Conservation (phyloP, 768 basidiomycete species). For the Zangia roseola region DNA sequence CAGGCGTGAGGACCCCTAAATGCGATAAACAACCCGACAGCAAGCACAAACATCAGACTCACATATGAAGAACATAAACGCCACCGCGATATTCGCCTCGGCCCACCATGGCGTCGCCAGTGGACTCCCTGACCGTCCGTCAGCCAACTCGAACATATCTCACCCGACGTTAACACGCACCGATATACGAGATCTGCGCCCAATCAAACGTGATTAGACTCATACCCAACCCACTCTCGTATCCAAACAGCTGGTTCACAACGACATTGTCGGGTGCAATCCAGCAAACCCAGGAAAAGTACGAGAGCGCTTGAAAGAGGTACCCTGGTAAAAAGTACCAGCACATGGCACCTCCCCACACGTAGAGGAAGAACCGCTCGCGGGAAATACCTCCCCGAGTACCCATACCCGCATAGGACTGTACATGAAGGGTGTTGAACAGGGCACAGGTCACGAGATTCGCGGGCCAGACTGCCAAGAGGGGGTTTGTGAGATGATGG, state of each 20-base stretch:
- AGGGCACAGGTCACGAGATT: conserved; percentile 68
- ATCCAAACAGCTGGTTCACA: conserved; percentile 78
- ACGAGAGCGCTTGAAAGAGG: conserved; percentile 62
- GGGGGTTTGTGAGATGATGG: conserved; percentile 20
- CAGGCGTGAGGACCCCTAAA: conserved; percentile 54
- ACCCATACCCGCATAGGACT: conserved; percentile 44
- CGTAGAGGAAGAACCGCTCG: conserved; percentile 50
- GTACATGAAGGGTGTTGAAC: conserved; percentile 72
- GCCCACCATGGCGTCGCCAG: conserved; percentile 85
- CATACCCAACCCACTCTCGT: conserved; percentile 56
- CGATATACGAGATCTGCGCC: conserved; percentile 55
- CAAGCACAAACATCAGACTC: conserved; percentile 21
- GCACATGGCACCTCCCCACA: conserved; percentile 30
- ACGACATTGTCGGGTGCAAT: conserved; percentile 67
- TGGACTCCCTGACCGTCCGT: conserved; percentile 36
- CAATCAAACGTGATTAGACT: conserved; percentile 80
- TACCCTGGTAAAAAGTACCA: conserved; percentile 73
- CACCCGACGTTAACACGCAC: neutral
- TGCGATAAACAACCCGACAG: conserved; percentile 51
- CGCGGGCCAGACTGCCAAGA: conserved; percentile 68
- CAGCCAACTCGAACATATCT: neutral
- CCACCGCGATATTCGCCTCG: conserved; percentile 62
- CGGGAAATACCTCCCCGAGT: conserved; percentile 48
- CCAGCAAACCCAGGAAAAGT: conserved; percentile 63
- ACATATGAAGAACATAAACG: conserved; percentile 73